A percentile compares a stretch with the other conserved stretches of the same genome.
Conservation (phyloP, 805 yeast genomes). For the Myxozyma melibiosi region DNA sequence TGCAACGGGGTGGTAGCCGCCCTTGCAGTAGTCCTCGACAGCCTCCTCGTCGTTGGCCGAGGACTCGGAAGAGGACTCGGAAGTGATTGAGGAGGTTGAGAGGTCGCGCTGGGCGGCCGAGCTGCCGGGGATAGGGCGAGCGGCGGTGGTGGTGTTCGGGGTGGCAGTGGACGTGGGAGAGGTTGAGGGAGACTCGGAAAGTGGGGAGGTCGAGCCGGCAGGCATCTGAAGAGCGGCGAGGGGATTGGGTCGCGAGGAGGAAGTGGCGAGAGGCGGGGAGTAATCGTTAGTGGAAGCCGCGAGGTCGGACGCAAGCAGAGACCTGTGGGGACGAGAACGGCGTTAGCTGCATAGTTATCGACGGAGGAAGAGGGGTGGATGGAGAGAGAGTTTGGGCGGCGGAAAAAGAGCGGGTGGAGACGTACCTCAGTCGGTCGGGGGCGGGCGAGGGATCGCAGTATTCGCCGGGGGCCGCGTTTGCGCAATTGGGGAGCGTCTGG, state of each 20-base stretch:
- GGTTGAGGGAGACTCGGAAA: not conserved
- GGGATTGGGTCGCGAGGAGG: slow-evolving; percentile 15
- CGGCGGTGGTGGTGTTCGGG: slow-evolving; percentile 9
- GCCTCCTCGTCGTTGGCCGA: slow-evolving; percentile 70
- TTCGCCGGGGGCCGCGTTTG: slow-evolving; percentile 16
- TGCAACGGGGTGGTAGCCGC: slow-evolving; percentile 94
- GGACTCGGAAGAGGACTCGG: slow-evolving; percentile 9
- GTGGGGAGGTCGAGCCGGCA: not conserved
- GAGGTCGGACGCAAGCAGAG: slow-evolving; percentile 17
- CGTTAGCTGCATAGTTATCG: no score
- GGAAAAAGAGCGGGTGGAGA: not conserved
- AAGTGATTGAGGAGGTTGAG: slow-evolving; percentile 11
- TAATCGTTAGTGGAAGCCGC: slow-evolving; percentile 16
- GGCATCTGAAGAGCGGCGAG: slow-evolving; percentile 7
- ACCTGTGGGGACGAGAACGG: slow-evolving; percentile 1
- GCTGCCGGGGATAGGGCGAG: slow-evolving; percentile 16
- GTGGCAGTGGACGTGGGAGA: slow-evolving; percentile 9
- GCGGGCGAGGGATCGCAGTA: slow-evolving; percentile 22
- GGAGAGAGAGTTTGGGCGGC: not conserved
- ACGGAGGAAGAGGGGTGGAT: not conserved
- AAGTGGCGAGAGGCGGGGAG: slow-evolving; percentile 2
- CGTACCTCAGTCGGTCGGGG: slow-evolving; percentile 24
- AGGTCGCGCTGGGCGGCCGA: slow-evolving; percentile 11
- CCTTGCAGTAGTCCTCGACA: slow-evolving; percentile 78
- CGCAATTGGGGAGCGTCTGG: slow-evolving; percentile 20